Base-by-base conservation (phyloP, 202 grass and related monocot species). In the Dendrocalamus latiflorus region DNA sequence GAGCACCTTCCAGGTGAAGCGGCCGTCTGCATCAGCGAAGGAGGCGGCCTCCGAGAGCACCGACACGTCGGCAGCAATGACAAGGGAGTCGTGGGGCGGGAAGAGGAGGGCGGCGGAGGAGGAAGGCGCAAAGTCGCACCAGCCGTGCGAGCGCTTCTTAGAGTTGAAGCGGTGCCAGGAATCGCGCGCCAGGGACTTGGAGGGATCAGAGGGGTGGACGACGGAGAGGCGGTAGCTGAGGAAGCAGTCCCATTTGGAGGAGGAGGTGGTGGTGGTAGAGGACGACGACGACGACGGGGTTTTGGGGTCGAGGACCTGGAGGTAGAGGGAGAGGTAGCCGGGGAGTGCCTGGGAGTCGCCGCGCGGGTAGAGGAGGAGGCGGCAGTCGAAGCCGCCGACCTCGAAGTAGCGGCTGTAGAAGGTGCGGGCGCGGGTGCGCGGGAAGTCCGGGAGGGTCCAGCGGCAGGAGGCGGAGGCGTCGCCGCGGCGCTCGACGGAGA, bases 271-370 rank as follows among this genome's bases (percentile, higher is more conserved):
- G 44, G 84, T 86, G 59, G 89, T 61, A 41, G 88, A 79, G 53
- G 89, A 90, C 11, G 85, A 86, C 28, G 95, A 94, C 34, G 87
- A 95, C 14, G 90, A 76, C 30, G 76, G 81, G 80, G 89, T 90
- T 84, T 92, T 93, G 66, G 96, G 96, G 91, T 99, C 96, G 83
- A 99, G 89, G 54, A 95, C 86, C 87, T 99, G 96, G 65, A 99
- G 83, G 83, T 99, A 99, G 73, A 99, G 80, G 65, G 96, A 95
- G 65, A 99, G 85, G 86, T 99, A 83, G 9, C 93, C 96, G 0
- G 96, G 96, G 54, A 99, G 87, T 47, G 93, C 89, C 63, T 95
- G 89, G 34, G 91, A 78, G 64, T 99, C 93, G 43, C 96, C 96
- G 25, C 84, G 86, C 22, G 96, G 96, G 74, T 95, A 99, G 49